Evolutionary conservation across 164 flowering plant genomes (phyloP).

Genomic region (Aristolochia contorta): DNA sequence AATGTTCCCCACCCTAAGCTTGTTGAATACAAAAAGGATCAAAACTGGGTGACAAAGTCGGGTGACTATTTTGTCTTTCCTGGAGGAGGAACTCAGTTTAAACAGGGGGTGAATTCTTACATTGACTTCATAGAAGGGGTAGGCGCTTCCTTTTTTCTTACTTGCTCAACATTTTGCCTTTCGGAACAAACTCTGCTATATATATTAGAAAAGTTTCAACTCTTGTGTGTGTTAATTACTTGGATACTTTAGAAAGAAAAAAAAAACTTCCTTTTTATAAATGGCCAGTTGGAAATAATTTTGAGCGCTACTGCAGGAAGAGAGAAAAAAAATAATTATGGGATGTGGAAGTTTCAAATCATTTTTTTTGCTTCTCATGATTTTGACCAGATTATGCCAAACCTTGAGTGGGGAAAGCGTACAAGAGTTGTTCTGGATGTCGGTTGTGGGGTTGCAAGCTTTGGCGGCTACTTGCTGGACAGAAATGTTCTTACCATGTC

Average conservation of each 20-base stretch:
- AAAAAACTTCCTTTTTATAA: background rate
- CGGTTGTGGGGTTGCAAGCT: constrained; percentile 99
- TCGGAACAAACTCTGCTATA: background rate
- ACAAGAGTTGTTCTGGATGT: constrained; percentile 81
- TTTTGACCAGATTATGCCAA: constrained; percentile 41
- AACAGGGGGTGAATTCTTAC: constrained; percentile 58
- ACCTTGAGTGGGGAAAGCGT: constrained; percentile 58
- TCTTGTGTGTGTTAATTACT: no score
- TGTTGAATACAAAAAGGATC: constrained; percentile 90
- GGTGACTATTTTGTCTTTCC: constrained; percentile 77
- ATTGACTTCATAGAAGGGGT: constrained; percentile 63
- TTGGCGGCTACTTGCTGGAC: constrained; percentile 85
- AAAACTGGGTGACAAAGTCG: constrained; percentile 67
- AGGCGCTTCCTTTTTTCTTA: background rate
- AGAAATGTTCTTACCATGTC: constrained; percentile 84
- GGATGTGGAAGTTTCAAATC: background rate
- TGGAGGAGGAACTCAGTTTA: constrained; percentile 97
- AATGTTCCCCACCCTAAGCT: constrained; percentile 97
- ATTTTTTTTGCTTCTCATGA: background rate
- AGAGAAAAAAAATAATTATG: background rate
- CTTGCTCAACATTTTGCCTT: no score
- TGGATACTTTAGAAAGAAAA: no score
- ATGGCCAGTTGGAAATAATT: background rate
- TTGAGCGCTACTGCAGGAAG: background rate
- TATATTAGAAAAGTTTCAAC: background rate